Evolutionary conservation across 2,329 filamentous ascomycete species (phyloP).

Genomic region (Keithomyces neogunnii): DNA sequence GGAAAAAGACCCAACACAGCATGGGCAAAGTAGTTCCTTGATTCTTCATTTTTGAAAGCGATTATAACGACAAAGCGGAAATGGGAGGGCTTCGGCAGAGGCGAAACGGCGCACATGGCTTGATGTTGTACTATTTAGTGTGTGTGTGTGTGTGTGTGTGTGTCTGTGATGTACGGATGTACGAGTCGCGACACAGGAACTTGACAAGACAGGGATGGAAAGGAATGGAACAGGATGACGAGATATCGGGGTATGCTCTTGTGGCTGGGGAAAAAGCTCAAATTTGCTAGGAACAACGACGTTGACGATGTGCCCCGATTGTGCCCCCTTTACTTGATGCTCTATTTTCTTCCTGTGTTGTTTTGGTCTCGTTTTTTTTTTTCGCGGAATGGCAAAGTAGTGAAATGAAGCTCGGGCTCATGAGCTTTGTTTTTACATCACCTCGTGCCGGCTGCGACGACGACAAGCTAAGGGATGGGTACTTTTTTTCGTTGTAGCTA

Average conservation of each 20-base stretch:
- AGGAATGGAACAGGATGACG: background rate
- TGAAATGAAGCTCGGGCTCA: background rate
- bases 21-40: background rate
- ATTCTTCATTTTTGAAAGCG: background rate
- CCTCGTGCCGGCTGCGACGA: background rate
- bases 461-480: background rate
- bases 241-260: background rate
- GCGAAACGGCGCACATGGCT: constrained; percentile 3
- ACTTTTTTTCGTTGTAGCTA: background rate
- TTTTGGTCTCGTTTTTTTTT: background rate
- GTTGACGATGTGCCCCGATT: background rate
- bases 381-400: background rate
- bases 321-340: too few relatives aligned
- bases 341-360: too few relatives aligned
- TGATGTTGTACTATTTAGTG: constrained; percentile 5
- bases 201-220: background rate
- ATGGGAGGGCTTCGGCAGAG: background rate
- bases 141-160: background rate
- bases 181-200: background rate
- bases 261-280: background rate
- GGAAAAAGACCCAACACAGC: background rate
- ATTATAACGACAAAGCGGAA: background rate
- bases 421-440: background rate
- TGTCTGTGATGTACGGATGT: constrained; percentile 2
- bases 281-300: background rate